Evolutionary conservation across 768 basidiomycete species (phyloP).

Genomic region (Sporobolomyces phaffii): DNA sequence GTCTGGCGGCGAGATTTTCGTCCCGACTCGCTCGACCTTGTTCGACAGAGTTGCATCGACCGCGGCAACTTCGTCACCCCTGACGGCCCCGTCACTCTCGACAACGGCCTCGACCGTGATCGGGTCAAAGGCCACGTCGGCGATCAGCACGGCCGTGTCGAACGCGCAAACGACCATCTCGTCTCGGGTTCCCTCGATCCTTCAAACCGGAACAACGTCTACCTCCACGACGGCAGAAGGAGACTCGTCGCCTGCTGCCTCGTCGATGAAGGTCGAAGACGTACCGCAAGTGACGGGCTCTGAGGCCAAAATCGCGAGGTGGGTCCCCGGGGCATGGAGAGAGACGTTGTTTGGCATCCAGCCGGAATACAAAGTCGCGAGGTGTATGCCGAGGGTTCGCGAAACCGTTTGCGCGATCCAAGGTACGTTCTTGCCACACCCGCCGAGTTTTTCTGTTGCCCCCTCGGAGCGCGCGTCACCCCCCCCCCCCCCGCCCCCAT

Average conservation of each 20-base stretch:
- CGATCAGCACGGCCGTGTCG: constrained; percentile 8
- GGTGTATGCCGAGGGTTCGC: constrained; percentile 4
- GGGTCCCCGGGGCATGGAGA: constrained; percentile 8
- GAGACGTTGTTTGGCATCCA: background rate
- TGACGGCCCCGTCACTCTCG: background rate
- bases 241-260: background rate
- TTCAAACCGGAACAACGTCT: constrained; percentile 16
- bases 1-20: constrained; percentile 28
- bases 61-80: background rate
- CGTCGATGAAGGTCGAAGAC: background rate
- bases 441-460: too few relatives aligned
- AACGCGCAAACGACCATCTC: constrained; percentile 3
- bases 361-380: constrained; percentile 10
- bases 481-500: too few relatives aligned
- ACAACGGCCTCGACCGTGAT: constrained; percentile 6
- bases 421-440: constrained; percentile 35
- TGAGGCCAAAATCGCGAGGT: constrained; percentile 10
- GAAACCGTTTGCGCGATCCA: constrained; percentile 27
- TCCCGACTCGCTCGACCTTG: constrained; percentile 16
- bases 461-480: too few relatives aligned
- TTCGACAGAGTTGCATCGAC: constrained; percentile 31
- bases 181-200: constrained; percentile 30
- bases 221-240: background rate
- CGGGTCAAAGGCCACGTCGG: background rate
- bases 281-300: constrained; percentile 6